Conservation (phyloP, 2,329 filamentous ascomycete species). For the Colletotrichum filicis region DNA sequence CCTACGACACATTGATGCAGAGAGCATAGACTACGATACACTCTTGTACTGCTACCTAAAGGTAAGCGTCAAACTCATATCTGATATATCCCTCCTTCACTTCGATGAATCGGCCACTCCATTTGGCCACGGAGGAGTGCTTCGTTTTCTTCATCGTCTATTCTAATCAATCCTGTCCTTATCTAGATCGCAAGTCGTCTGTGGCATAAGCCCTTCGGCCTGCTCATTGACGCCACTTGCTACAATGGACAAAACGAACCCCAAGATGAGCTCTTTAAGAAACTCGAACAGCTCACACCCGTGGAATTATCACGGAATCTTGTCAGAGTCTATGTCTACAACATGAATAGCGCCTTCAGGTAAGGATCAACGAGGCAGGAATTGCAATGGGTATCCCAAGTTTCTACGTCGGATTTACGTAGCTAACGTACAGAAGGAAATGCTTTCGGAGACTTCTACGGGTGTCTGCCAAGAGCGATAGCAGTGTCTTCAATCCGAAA, state of each 20-base stretch:
- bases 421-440: constrained; percentile 54
- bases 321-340: constrained; percentile 74
- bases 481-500: constrained; percentile 71
- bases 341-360: constrained; percentile 78
- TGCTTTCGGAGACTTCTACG: constrained; percentile 73
- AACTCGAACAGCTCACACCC: constrained; percentile 71
- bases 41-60: constrained; percentile 76
- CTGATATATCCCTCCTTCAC: not conserved
- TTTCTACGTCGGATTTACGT: not conserved
- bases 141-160: not conserved
- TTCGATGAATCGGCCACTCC: not conserved
- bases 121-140: not conserved
- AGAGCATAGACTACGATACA: constrained; percentile 73
- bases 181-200: constrained; percentile 74
- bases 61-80: constrained; percentile 48
- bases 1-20: constrained; percentile 73
- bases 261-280: constrained; percentile 73
- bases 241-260: constrained; percentile 76
- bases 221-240: constrained; percentile 76
- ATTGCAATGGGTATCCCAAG: not conserved
- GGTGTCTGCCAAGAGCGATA: constrained; percentile 69
- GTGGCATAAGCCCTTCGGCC: constrained; percentile 76
- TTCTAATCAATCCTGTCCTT: not conserved
- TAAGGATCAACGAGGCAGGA: constrained; percentile 44
- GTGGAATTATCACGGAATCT: constrained; percentile 69